Conservation (phyloP, 2,329 filamentous ascomycete genomes). For the Alternaria postmessia region DNA sequence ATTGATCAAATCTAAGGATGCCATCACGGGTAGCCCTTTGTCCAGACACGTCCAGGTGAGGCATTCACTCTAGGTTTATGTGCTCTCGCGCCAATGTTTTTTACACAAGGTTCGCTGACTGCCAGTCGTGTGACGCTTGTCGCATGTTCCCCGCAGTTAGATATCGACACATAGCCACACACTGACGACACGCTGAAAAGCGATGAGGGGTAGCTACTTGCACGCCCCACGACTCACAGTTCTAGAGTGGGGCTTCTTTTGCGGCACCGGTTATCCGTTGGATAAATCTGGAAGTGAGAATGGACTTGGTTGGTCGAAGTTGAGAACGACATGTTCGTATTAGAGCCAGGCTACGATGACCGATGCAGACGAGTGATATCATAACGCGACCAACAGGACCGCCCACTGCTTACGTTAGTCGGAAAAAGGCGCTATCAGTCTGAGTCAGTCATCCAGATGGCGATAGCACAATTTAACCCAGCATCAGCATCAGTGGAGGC, state of each 20-base stretch:
- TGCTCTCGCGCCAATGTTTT: not conserved
- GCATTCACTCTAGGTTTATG: not conserved
- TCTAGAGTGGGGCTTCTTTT: not conserved
- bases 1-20: slow-evolving; percentile 28
- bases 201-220: not conserved
- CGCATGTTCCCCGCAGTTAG: not conserved
- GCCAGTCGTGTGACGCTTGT: not conserved
- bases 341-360: not conserved
- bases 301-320: not conserved
- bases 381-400: not conserved
- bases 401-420: not conserved
- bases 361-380: not conserved
- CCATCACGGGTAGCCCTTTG: slow-evolving; percentile 1
- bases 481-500: not conserved
- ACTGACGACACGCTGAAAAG: not conserved
- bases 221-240: not conserved
- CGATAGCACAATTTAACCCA: not conserved
- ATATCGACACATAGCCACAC: not conserved
- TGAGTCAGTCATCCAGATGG: not conserved
- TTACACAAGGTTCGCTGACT: not conserved
- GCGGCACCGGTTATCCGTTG: not conserved
- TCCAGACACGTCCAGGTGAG: not conserved
- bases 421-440: not conserved
- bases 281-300: not conserved
- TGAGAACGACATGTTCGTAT: not conserved